Evolutionary conservation across 2,329 filamentous ascomycete species (phyloP), one percentile per base, ranked within the genome.

Genomic region (Aspergillus ruber): DNA sequence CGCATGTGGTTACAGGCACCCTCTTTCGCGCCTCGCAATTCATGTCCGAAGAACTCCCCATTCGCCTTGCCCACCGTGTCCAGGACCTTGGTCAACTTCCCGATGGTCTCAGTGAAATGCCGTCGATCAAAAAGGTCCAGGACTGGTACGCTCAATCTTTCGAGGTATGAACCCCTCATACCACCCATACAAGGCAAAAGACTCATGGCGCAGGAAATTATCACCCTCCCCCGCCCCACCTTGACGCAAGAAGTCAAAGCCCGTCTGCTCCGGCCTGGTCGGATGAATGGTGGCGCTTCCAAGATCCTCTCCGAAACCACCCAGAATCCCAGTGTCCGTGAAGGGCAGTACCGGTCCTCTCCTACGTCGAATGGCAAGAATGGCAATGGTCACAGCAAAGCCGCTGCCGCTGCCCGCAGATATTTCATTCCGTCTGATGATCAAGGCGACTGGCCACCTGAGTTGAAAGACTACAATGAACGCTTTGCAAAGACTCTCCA

Each of bases 131-230:
- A 68, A 89, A 85, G 63, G 93, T 98, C 57, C 86, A 90, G 68
- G 90, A 97, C 64, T 98, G 93, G 93, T 98, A 98, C 70, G 93
- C 91, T 55, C 93, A 98, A 74, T 98, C 93, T 44, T 98, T 98
- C 64, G 93, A 98, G 83, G 90, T 95, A 80, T 60, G 80, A 66
- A 46, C 25, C 55, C 52, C 52, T 45, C 44, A 10, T 33, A 47
- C 43, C 29, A 12, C 33, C 45, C 51, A 40, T 48, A 50, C 36
- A 27, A 25, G 47, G 27, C 40, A 48, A 21, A 45, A 45, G 32
- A 51, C 49, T 56, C 36, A 63, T 62, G 61, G 65, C 42, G 20
- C 49, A 69, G 89, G 93, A 98, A 79, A 94, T 98, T 69, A 96
- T 90, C 56, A 83, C 81, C 47, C 78, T 98, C 5, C 82, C 86